Percentiles rank a stretch among this genome's conserved stretches.
Evolutionary conservation across 176 grass and related monocot genomes (phyloP).

Genomic region (Eremochloa ophiuroides): DNA sequence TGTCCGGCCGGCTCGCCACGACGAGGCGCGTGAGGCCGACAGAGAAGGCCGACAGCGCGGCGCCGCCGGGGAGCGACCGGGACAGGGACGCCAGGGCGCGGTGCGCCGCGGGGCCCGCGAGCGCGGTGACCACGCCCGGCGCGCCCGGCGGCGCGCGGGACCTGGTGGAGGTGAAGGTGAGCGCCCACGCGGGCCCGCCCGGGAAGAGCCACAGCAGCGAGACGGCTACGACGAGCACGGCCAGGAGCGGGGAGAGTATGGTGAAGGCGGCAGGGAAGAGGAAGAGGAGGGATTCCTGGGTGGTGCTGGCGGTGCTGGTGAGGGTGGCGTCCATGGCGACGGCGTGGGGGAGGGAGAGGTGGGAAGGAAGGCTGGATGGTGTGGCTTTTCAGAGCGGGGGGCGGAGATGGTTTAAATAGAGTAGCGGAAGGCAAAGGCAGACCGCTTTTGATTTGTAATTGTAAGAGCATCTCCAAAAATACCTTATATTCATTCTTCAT

Average conservation of each 20-base stretch:
- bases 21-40: slow-evolving; percentile 74
- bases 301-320: too few species aligned
- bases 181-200: slow-evolving; percentile 51
- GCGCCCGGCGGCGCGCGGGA: slow-evolving; percentile 17
- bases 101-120: slow-evolving; percentile 41
- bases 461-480: too few species aligned
- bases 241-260: slow-evolving; percentile 39
- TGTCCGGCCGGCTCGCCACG: slow-evolving; percentile 60
- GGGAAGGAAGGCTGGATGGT: slow-evolving; percentile 28
- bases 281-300: slow-evolving; percentile 27
- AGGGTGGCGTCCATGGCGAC: slow-evolving; percentile 25
- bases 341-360: neutral
- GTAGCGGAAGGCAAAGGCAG: too few species aligned
- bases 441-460: neutral
- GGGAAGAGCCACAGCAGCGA: slow-evolving; percentile 42
- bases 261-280: slow-evolving; percentile 16
- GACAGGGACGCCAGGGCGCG: slow-evolving; percentile 33
- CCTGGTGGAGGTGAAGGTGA: neutral
- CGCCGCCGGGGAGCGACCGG: neutral
- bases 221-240: slow-evolving; percentile 25
- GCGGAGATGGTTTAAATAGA: slow-evolving; percentile 19
- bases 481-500: too few species aligned
- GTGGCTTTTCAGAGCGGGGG: slow-evolving; percentile 7
- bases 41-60: slow-evolving; percentile 63
- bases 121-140: slow-evolving; percentile 28